Base-by-base conservation (phyloP, 805 yeast genomes). In the Kodamaea sagamina region DNA sequence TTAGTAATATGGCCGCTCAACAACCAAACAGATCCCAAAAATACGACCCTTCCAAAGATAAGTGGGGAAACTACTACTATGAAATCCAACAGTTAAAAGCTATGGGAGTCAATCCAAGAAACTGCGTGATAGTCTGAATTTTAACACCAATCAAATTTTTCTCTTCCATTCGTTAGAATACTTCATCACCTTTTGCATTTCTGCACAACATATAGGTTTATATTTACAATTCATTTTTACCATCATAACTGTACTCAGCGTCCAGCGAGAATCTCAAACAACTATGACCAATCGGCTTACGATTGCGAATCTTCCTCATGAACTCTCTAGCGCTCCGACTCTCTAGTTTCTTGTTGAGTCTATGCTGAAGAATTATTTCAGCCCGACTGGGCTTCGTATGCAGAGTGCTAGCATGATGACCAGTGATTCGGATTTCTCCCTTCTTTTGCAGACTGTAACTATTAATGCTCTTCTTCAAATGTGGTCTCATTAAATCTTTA, bases 1-100 rank as follows among this genome's bases (percentile, higher is more conserved):
- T n/a, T n/a, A n/a, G n/a, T n/a, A 28, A 29, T 15, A 29, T 29
- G 34, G 34, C 34, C 3, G 34, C 34, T 15, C 34, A 29, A 29
- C 17, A 29, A 17, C 34, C 19, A 29, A 15, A 29, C 18, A 29
- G 18, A 29, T n/a, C 7, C 17, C 19, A 15, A 13, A 15, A 13
- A n/a, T 10, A n/a, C 10, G 34, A 15, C n/a, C 19, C 34, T 15
- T 17, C 15, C 11, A 29, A 15, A 17, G 34, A 29, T 10, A 29
- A 17, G 11, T 29, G 34, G 34, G 34, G 34, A 13, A 29, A 13
- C 11, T 15, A 15, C 4, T 29, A 4, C 11, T 29, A 29, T 15
- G 34, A 13, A 29, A 29, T 29, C 4, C 17, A 29, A 11, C 17
- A 29, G 19, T 29, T 29, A 15, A 4, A 12, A 13, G 19, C 34